Base-by-base conservation (phyloP, 768 basidiomycete genomes). In the Panus rudis region DNA sequence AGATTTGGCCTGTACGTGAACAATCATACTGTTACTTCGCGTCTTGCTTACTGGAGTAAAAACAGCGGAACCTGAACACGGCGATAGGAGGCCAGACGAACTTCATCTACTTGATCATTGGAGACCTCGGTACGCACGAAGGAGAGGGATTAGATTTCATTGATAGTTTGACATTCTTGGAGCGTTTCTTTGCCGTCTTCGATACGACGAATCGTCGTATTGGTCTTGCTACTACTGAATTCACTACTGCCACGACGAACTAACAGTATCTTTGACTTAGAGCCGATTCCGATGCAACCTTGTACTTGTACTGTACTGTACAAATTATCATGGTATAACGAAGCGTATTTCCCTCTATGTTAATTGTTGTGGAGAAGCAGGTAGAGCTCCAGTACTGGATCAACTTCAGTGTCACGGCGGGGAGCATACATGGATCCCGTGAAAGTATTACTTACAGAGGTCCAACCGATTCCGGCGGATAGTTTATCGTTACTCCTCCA, bases 121-220 rank as follows among this genome's bases (percentile, higher is more conserved):
- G 63, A 21, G 72, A 77, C 48, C 53, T 79, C 22, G 76, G 78
- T 11, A 53, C 52, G 28, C 48, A 51, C 37, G 69, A 63, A 33
- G 78, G 78, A 1, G 57, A 64, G 20, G 78, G 79, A 37, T 65
- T 82, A 6, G 77, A 80, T 59, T 81, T 81, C 54, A 73, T 80
- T 56, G 70, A 46, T 38, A 45, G 49, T 13, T 19, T 37, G 37
- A 35, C 38, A 17, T 50, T 42, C 37, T 41, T 50, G 22, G 45
- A 50, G 45, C 40, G 49, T 7, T 50, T 50, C 45, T 50, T 46
- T 26, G 37, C 45, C 19, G 45, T 46, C 13, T 46, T 42, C 41
- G 49, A 73, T 59, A 62, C 65, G 17, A 51, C 51, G 14, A 68
- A 71, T 48, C 39, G 37, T 17, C 63, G 44, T 6, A 55, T 72